A percentile compares a stretch with the other conserved stretches of the same genome.
phyloP scores from a whole-genome alignment of 2,329 filamentous ascomycete genomes.

The Cephalotrichum gorgonifer region DNA sequence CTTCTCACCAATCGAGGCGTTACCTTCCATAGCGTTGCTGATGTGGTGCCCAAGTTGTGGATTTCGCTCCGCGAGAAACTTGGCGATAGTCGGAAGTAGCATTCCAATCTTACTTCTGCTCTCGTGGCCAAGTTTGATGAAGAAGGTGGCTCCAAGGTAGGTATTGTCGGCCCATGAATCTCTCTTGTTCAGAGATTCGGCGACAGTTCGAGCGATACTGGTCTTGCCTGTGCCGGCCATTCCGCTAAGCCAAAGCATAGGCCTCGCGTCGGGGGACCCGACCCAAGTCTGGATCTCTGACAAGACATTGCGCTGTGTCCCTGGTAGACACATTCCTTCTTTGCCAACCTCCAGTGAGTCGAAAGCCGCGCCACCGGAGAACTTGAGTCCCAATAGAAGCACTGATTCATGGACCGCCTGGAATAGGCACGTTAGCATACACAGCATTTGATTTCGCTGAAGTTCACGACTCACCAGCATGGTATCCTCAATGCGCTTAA shows the following conservation, averaged over 20 bases:
- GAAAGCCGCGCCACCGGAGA: slow-evolving; percentile 13
- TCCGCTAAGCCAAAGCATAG: slow-evolving; percentile 22
- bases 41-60: neutral
- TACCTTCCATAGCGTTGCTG: neutral
- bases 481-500: neutral
- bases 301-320: slow-evolving; percentile 16
- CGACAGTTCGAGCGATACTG: slow-evolving; percentile 21
- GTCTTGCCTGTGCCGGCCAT: slow-evolving; percentile 25
- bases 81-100: neutral
- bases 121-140: slow-evolving; percentile 7
- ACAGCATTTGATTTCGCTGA: too few relatives aligned
- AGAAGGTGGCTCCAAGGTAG: slow-evolving; percentile 12
- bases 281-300: slow-evolving; percentile 15
- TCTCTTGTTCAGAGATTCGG: slow-evolving; percentile 1
- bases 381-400: neutral
- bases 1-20: neutral
- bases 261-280: slow-evolving; percentile 8
- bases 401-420: neutral
- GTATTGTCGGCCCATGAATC: neutral
- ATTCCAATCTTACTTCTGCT: neutral
- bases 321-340: slow-evolving; percentile 14
- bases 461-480: neutral
- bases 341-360: slow-evolving; percentile 17
- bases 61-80: neutral
- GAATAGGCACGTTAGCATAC: too few relatives aligned